Conservation (phyloP, 1,284 basidiomycete species). For the Xanthoconium separans region DNA sequence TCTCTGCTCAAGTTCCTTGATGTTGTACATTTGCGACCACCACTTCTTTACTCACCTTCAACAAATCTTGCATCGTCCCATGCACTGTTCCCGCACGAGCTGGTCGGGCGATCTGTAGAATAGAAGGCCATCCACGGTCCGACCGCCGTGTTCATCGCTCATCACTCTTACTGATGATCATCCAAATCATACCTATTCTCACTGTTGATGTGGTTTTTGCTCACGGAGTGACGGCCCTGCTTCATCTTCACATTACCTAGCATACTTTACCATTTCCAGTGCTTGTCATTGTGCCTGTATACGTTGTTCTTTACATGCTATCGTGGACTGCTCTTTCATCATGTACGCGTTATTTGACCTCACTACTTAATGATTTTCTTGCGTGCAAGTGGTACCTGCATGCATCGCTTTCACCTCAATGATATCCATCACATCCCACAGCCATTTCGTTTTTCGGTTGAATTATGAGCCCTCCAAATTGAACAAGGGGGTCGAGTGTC, state of each 20-base stretch:
- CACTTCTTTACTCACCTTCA: not conserved
- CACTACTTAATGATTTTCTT: slow-evolving; percentile 22
- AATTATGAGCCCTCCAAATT: too few species aligned
- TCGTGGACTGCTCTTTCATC: slow-evolving; percentile 2
- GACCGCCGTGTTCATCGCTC: not conserved
- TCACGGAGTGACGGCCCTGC: not conserved
- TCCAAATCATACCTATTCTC: slow-evolving; percentile 6
- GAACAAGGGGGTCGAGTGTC: too few species aligned
- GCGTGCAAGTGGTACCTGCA: slow-evolving; percentile 11
- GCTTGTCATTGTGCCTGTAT: not conserved
- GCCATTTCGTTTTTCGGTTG: not conserved
- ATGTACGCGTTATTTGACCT: slow-evolving; percentile 17
- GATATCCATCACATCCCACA: slow-evolving; percentile 5
- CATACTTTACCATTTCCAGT: not conserved
- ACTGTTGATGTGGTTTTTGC: not conserved
- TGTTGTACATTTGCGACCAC: slow-evolving; percentile 14
- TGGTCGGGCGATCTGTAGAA: slow-evolving; percentile 12
- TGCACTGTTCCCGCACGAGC: slow-evolving; percentile 1
- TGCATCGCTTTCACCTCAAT: not conserved
- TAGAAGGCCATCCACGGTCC: slow-evolving; percentile 7
- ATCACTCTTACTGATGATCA: not conserved
- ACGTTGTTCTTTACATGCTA: slow-evolving; percentile 1
- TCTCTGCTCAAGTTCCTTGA: slow-evolving; percentile 4
- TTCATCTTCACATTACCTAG: not conserved
- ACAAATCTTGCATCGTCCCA: not conserved